phyloP scores from a whole-genome alignment of 2,329 filamentous ascomycete species.

The Dactylella cylindrospora region DNA sequence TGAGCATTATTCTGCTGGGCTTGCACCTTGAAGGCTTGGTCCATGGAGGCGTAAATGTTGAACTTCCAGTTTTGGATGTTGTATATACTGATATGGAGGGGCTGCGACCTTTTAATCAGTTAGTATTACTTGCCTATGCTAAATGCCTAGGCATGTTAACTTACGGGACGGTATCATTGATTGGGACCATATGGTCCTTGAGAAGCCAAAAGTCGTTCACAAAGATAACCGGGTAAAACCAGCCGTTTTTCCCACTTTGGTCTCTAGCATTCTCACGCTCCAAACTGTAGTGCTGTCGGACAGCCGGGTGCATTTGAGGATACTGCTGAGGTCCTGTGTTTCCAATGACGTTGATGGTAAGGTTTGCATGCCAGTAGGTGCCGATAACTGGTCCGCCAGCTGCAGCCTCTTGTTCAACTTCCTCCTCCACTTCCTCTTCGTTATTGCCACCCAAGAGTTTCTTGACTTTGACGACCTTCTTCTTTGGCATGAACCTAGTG shows the following conservation, averaged over 20 bases:
- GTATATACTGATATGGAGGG: slow-evolving; percentile 48
- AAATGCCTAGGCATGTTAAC: slow-evolving; percentile 52
- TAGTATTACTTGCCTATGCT: background rate
- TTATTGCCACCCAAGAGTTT: slow-evolving; percentile 67
- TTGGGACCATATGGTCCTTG: slow-evolving; percentile 80
- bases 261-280: slow-evolving; percentile 82
- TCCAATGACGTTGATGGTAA: slow-evolving; percentile 83
- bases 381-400: slow-evolving; percentile 66
- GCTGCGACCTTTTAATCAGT: slow-evolving; percentile 42
- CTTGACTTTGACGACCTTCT: slow-evolving; percentile 82
- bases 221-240: slow-evolving; percentile 90
- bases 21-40: slow-evolving; percentile 82
- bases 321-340: slow-evolving; percentile 72
- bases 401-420: slow-evolving; percentile 57
- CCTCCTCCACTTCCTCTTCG: slow-evolving; percentile 58
- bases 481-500: slow-evolving; percentile 87
- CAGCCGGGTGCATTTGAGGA: slow-evolving; percentile 68
- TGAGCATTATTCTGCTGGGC: slow-evolving; percentile 75
- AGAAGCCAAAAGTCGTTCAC: slow-evolving; percentile 98
- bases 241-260: slow-evolving; percentile 78
- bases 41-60: slow-evolving; percentile 76
- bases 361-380: slow-evolving; percentile 93
- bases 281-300: slow-evolving; percentile 74
- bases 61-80: slow-evolving; percentile 74
- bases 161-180: slow-evolving; percentile 84